Conservation (phyloP, 2,329 filamentous ascomycete species). For the Aspergillus ochraceus region DNA sequence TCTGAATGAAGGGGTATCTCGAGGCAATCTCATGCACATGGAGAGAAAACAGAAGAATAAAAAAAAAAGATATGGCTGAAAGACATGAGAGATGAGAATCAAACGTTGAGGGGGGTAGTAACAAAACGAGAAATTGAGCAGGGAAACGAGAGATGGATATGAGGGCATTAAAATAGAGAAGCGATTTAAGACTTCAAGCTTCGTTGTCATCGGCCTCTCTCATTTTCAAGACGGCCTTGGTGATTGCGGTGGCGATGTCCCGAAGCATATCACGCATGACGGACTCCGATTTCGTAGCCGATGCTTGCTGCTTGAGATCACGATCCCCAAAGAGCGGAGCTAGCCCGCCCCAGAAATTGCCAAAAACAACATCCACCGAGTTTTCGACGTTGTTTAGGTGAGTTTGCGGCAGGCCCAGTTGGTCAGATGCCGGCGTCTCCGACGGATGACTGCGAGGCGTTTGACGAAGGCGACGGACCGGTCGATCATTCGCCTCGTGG, state of each 20-base stretch:
- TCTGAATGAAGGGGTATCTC: constrained; percentile 2
- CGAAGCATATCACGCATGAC: constrained; percentile 20
- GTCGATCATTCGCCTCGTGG: constrained; percentile 10
- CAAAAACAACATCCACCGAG: constrained; percentile 13
- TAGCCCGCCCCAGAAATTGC: constrained; percentile 17
- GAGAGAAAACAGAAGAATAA: background rate
- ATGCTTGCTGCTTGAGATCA: constrained; percentile 5
- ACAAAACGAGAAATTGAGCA: background rate
- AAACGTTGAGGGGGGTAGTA: background rate
- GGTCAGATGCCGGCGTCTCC: constrained; percentile 3
- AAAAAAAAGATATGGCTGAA: background rate
- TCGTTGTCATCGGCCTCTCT: constrained; percentile 6
- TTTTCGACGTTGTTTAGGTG: constrained; percentile 5
- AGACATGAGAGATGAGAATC: background rate
- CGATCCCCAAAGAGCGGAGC: constrained; percentile 13
- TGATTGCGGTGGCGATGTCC: constrained; percentile 17
- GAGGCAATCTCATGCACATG: constrained; percentile 4
- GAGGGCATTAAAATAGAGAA: background rate
- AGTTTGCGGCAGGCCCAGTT: background rate
- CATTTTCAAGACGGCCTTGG: constrained; percentile 15
- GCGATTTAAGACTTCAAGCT: background rate
- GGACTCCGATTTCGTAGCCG: constrained; percentile 16
- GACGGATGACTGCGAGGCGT: constrained; percentile 6
- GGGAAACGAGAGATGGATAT: background rate
- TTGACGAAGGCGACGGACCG: constrained; percentile 13